phyloP scores from a whole-genome alignment of 192 early-diverging fungal genomes.

The Entomortierella chlamydospora region DNA sequence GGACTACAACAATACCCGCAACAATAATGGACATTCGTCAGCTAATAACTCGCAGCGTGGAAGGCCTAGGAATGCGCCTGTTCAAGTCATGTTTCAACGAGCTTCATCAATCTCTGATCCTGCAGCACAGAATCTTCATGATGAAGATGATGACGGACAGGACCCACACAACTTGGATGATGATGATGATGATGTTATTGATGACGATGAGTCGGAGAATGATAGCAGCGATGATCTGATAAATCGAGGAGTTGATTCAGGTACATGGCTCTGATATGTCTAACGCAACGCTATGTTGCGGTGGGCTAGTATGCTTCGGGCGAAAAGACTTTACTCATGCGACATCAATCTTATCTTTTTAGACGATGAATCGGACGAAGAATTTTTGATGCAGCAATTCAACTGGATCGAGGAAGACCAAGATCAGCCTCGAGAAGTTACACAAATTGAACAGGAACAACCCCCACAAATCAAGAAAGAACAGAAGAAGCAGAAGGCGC shows the following conservation, averaged over 20 bases:
- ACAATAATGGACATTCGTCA: constrained; percentile 1
- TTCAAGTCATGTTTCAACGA: constrained; percentile 31
- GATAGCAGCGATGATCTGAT: constrained; percentile 43
- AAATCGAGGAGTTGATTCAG: constrained; percentile 30
- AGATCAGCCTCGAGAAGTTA: neutral
- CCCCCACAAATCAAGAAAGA: constrained; percentile 1
- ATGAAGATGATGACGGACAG: constrained; percentile 7
- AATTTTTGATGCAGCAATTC: constrained; percentile 55
- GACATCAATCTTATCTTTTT: neutral
- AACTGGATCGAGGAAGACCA: constrained; percentile 57
- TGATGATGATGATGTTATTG: constrained; percentile 1
- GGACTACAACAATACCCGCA: constrained; percentile 12
- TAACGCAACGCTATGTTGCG: neutral
- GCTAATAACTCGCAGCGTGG: constrained; percentile 1
- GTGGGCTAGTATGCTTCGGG: neutral
- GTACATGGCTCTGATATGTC: constrained; percentile 7
- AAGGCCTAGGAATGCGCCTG: constrained; percentile 4
- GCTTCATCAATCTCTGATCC: constrained; percentile 25
- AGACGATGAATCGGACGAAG: constrained; percentile 53
- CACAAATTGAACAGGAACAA: neutral
- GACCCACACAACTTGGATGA: neutral
- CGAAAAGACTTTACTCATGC: neutral
- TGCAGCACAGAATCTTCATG: neutral
- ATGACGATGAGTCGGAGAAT: constrained; percentile 16
- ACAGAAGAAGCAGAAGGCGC: neutral